A percentile compares a stretch with the other conserved stretches of the same genome.
phyloP scores from a whole-genome alignment of 306 rosid species.

The Lagenaria siceraria region DNA sequence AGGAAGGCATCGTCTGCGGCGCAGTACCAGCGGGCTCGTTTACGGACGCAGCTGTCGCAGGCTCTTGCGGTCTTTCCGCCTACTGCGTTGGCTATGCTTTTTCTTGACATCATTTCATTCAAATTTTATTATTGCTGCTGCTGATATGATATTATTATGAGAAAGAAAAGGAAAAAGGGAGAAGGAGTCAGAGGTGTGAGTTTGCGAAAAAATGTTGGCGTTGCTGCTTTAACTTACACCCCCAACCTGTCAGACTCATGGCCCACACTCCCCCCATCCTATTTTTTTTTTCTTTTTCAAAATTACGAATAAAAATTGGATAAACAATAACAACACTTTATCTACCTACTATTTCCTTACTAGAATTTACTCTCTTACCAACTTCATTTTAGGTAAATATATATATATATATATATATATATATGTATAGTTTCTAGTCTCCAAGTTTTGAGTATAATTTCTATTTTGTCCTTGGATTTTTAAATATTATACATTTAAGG shows the following conservation, averaged over 20 bases:
- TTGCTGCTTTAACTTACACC: neutral
- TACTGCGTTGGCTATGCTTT: slow-evolving; percentile 37
- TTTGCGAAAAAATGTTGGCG: neutral
- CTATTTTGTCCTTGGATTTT: no score
- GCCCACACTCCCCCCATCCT: neutral
- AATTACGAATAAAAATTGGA: no score
- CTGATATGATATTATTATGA: no score
- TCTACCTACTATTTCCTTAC: neutral
- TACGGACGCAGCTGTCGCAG: slow-evolving; percentile 70
- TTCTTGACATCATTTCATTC: slow-evolving; percentile 19
- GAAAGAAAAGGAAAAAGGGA: neutral
- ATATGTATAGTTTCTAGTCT: no score
- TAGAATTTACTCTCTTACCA: neutral
- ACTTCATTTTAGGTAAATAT: no score
- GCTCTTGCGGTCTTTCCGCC: slow-evolving; percentile 80
- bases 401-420: no score
- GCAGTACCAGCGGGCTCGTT: slow-evolving; percentile 89
- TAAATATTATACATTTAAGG: no score
- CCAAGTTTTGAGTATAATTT: no score
- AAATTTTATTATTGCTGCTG: no score
- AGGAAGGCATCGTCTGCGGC: slow-evolving; percentile 96
- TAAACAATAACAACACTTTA: neutral
- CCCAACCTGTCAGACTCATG: neutral
- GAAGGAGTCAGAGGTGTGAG: neutral
- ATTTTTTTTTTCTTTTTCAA: no score